Conservation (phyloP, 805 yeast species). For the Yueomyces sinensis region DNA sequence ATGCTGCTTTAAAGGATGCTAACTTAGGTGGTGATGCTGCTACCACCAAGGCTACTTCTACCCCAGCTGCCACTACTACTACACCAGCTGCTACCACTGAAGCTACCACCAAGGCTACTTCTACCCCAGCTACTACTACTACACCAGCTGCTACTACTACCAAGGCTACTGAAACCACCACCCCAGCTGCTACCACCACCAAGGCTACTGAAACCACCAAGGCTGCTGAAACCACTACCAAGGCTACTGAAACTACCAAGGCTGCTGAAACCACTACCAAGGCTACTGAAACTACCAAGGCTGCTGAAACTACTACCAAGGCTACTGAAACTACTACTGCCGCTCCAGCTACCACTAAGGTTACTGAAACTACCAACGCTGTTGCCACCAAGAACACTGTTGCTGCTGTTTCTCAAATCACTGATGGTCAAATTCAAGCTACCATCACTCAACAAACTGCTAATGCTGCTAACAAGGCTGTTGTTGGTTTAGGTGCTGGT, state of each 20-base stretch:
- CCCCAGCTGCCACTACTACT: slow-evolving; percentile 1
- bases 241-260: background rate
- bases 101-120: background rate
- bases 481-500: slow-evolving; percentile 13
- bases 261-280: background rate
- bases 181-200: background rate
- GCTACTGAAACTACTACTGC: slow-evolving; percentile 10
- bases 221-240: background rate
- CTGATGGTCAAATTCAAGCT: slow-evolving; percentile 33
- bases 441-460: slow-evolving; percentile 11
- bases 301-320: background rate
- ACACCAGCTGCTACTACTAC: slow-evolving; percentile 1
- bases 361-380: slow-evolving; percentile 15
- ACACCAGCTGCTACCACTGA: background rate
- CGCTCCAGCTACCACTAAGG: no score
- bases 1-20: slow-evolving; percentile 2
- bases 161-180: background rate
- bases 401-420: slow-evolving; percentile 25
- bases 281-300: background rate
- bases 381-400: slow-evolving; percentile 7
- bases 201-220: background rate
- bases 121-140: background rate
- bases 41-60: slow-evolving; percentile 1
- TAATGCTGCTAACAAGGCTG: slow-evolving; percentile 13
- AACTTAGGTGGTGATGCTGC: slow-evolving; percentile 1